Base-by-base conservation (phyloP, 345 rosid species). In the Arabis hirsuta region DNA sequence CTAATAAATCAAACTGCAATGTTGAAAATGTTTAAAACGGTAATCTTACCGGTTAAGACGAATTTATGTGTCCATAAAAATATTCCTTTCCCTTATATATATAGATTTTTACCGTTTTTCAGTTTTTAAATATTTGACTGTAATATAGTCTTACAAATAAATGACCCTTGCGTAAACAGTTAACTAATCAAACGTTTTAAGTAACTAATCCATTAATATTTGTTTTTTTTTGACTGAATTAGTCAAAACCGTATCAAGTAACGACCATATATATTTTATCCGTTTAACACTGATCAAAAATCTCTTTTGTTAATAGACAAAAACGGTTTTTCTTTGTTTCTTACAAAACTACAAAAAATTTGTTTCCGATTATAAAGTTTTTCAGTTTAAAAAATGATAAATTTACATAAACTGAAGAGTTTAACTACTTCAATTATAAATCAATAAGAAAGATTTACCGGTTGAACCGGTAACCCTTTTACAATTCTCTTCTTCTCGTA, bases 381-480 rank as follows among this genome's bases (percentile, higher is more conserved):
- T 36, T 36, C 41, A 36, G 41, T 32, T 32, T 5, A 32, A 29
- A 29, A 29, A 29, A 3, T 29, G 4, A 29, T 5, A 29, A 3
- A 29, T 29, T 22, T 27, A 27, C 29, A 27, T 36, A 63, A 38
- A 47, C 26, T 27, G 34, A 13, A 55, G 50, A 56, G 29, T 46
- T 46, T 29, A 50, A 63, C 64, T 36, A 39, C 12, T 55, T 14
- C n/a, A 57, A 73, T 43, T 1, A 2, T 6, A 34, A 36, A 32
- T 19, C 42, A 29, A 67, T 67, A 46, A 48, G 46, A 64, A 70
- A 57, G 12, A 16, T 63, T 36, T 10, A 77, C 80, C 57, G 72
- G 80, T 42, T 51, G 55, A 70, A 57, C 26, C 76, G 80, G 80
- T 77, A 29, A 58, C 76, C 67, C 48, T 50, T 64, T 26, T 3